A percentile compares a stretch with the other conserved stretches of the same genome.
phyloP scores from a whole-genome alignment of 352 stramenopile genomes.

The Phytophthora niederhauseri region DNA sequence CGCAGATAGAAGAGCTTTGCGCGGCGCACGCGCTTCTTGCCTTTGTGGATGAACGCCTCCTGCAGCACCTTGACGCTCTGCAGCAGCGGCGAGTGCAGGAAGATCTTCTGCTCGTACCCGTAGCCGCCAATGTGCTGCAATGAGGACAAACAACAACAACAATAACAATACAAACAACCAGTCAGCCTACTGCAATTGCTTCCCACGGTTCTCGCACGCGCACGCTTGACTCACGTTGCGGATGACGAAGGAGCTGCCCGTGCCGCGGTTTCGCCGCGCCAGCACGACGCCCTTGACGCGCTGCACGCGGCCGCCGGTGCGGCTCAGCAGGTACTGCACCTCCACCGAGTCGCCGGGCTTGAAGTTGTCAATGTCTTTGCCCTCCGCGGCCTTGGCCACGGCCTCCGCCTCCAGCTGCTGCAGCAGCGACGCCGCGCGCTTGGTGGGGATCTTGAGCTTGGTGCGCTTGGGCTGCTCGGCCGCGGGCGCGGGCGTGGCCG shows the following conservation, averaged over 20 bases:
- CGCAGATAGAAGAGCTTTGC: conserved; percentile 92
- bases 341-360: conserved; percentile 82
- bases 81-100: conserved; percentile 88
- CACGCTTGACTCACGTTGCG: conserved; percentile 63
- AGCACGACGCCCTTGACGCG: conserved; percentile 85
- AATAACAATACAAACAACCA: conserved; percentile 14
- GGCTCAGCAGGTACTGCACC: conserved; percentile 83
- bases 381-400: conserved; percentile 63
- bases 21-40: conserved; percentile 91
- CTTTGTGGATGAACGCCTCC: conserved; percentile 92
- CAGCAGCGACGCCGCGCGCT: conserved; percentile 71
- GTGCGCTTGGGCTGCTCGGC: conserved; percentile 47
- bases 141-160: background rate
- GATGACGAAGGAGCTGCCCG: conserved; percentile 85
- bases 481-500: conserved; percentile 12
- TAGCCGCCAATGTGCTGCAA: conserved; percentile 82
- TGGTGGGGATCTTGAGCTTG: conserved; percentile 87
- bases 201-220: background rate
- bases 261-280: conserved; percentile 79
- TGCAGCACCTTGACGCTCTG: conserved; percentile 89
- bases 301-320: conserved; percentile 71
- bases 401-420: conserved; percentile 71
- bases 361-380: conserved; percentile 76
- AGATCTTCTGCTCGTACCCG: conserved; percentile 90
- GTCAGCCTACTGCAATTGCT: background rate